A percentile compares a stretch with the other conserved stretches of the same genome.
Evolutionary conservation across 2,329 filamentous ascomycete genomes (phyloP).

Genomic region (Alternaria brassicae): DNA sequence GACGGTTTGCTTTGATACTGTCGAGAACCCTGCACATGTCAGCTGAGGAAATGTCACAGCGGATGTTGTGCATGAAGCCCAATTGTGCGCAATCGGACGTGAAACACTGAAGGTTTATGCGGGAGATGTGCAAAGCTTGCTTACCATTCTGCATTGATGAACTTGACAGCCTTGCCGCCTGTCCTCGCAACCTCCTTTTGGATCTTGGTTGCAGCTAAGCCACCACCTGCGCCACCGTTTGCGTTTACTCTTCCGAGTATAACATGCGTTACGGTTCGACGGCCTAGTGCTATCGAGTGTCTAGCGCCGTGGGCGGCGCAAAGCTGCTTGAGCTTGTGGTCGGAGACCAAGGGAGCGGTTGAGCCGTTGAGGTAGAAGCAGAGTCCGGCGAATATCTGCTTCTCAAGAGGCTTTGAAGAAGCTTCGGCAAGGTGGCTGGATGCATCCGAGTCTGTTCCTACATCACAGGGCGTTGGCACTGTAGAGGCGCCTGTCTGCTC

Average conservation of each 20-base stretch:
- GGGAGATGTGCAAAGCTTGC: conserved; percentile 23
- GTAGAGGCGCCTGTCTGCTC: neutral
- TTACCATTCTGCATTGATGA: conserved; percentile 79
- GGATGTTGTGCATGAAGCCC: conserved; percentile 4
- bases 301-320: conserved; percentile 76
- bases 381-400: conserved; percentile 71
- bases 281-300: conserved; percentile 73
- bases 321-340: conserved; percentile 83
- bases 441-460: neutral
- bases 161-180: conserved; percentile 75
- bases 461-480: neutral
- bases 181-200: conserved; percentile 77
- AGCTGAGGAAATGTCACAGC: conserved; percentile 11
- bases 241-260: conserved; percentile 66
- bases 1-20: conserved; percentile 76
- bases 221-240: conserved; percentile 69
- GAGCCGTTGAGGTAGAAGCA: conserved; percentile 88
- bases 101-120: neutral
- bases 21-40: conserved; percentile 72
- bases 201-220: conserved; percentile 77
- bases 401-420: conserved; percentile 20
- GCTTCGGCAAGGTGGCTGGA: neutral
- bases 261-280: conserved; percentile 82
- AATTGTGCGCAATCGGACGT: neutral
- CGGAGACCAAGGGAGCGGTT: conserved; percentile 79